Evolutionary conservation across 768 basidiomycete species (phyloP).

Genomic region (Kwoniella mangroviensis): DNA sequence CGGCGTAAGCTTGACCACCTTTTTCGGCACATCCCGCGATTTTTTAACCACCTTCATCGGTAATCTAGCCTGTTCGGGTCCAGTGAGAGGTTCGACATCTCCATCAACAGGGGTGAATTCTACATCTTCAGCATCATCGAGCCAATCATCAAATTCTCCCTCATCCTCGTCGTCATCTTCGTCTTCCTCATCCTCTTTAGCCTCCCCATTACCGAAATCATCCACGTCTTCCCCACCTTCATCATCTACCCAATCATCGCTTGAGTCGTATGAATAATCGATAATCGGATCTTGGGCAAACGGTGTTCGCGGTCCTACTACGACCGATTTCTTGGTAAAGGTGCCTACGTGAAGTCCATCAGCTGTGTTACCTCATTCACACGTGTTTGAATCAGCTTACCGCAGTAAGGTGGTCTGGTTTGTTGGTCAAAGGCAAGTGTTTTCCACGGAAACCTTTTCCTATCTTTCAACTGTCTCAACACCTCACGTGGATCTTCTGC

Average conservation of each 20-base stretch:
- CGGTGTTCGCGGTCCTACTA: constrained; percentile 81
- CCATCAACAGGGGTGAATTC: constrained; percentile 55
- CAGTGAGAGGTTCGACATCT: constrained; percentile 8
- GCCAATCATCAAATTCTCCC: constrained; percentile 78
- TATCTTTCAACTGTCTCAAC: constrained; percentile 67
- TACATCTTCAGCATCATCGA: constrained; percentile 73
- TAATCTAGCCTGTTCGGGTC: constrained; percentile 25
- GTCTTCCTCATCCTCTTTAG: constrained; percentile 49
- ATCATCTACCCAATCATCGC: constrained; percentile 95
- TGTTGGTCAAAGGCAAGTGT: constrained; percentile 82
- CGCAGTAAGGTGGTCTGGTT: constrained; percentile 86
- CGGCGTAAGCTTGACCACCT: constrained; percentile 77
- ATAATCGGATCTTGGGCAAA: constrained; percentile 77
- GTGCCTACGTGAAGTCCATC: constrained; percentile 62
- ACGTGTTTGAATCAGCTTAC: constrained; percentile 55
- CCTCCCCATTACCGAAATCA: constrained; percentile 69
- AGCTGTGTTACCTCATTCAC: too few species aligned
- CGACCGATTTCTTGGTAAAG: constrained; percentile 79
- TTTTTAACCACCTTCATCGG: constrained; percentile 47
- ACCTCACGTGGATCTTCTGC: constrained; percentile 70
- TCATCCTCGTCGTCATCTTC: constrained; percentile 67
- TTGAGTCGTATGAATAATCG: constrained; percentile 93
- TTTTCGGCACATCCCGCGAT: constrained; percentile 61
- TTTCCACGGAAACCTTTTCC: constrained; percentile 72
- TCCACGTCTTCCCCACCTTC: constrained; percentile 65